Evolutionary conservation across 805 yeast genomes (phyloP).

Genomic region (Saccharomycopsis oosterbeekiorum): DNA sequence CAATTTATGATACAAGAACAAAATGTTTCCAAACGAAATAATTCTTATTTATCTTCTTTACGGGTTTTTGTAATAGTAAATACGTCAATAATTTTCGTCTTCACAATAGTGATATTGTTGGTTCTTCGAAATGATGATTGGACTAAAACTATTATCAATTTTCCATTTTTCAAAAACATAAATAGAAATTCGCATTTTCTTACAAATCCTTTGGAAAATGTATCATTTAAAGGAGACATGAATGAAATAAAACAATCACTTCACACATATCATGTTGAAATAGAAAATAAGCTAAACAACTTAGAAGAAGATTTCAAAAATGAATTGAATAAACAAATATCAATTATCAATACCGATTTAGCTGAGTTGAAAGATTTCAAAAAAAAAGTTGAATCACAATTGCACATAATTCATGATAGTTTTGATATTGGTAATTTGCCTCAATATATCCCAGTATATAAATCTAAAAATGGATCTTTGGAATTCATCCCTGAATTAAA

Average conservation of each 20-base stretch:
- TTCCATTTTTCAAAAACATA: neutral
- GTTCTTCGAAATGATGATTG: neutral
- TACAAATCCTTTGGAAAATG: neutral
- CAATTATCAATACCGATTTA: neutral
- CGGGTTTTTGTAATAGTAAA: neutral
- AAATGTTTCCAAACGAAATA: neutral
- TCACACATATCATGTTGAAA: neutral
- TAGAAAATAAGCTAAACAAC: neutral
- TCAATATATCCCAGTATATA: slow-evolving; percentile 3
- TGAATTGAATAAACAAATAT: neutral
- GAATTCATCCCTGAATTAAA: slow-evolving; percentile 1
- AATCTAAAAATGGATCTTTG: neutral
- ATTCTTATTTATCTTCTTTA: neutral
- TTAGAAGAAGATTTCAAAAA: neutral
- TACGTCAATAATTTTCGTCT: neutral
- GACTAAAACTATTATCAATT: neutral
- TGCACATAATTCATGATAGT: neutral
- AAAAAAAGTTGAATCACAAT: neutral
- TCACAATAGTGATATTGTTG: neutral
- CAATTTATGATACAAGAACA: neutral
- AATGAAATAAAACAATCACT: neutral
- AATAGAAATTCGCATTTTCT: neutral
- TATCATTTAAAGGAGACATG: neutral
- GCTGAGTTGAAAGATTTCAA: neutral
- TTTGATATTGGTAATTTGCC: neutral